Evolutionary conservation across 1,139 yeast species (phyloP).

Genomic region (Yamadazyma friedrichii): DNA sequence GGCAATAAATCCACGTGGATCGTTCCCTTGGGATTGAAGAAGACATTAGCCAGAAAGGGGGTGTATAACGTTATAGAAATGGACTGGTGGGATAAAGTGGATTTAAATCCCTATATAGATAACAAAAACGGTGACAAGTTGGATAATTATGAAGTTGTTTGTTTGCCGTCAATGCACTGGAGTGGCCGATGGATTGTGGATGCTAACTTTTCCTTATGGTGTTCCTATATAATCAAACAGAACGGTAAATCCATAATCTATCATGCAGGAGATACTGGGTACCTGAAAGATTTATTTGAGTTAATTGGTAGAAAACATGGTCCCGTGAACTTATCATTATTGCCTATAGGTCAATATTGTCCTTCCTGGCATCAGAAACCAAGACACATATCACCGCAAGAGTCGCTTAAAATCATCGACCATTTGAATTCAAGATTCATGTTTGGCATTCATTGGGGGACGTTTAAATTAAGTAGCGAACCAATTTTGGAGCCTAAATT

Average conservation of each 20-base stretch:
- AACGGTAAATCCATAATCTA: slow-evolving; percentile 70
- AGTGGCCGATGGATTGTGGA: slow-evolving; percentile 80
- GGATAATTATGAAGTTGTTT: slow-evolving; percentile 72
- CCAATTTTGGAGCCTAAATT: slow-evolving; percentile 79
- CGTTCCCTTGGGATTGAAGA: slow-evolving; percentile 77
- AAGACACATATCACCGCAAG: slow-evolving; percentile 81
- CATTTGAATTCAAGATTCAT: slow-evolving; percentile 61
- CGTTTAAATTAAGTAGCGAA: slow-evolving; percentile 85
- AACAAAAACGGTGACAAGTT: slow-evolving; percentile 15
- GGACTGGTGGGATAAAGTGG: slow-evolving; percentile 87
- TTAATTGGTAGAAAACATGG: slow-evolving; percentile 66
- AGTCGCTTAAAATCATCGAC: slow-evolving; percentile 64
- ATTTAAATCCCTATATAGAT: slow-evolving; percentile 33
- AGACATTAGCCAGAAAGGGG: slow-evolving; percentile 56
- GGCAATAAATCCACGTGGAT: slow-evolving; percentile 73
- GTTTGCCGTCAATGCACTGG: slow-evolving; percentile 98
- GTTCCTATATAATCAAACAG: slow-evolving; percentile 70
- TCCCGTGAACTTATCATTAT: slow-evolving; percentile 61
- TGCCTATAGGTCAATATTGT: slow-evolving; percentile 94
- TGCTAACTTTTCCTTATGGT: slow-evolving; percentile 82
- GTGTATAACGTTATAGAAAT: slow-evolving; percentile 63
- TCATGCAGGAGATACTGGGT: slow-evolving; percentile 97
- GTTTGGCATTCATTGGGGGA: slow-evolving; percentile 96
- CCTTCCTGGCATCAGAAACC: slow-evolving; percentile 95
- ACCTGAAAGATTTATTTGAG: slow-evolving; percentile 65